Base-by-base conservation (phyloP, 108 stramenopile genomes). In the Cyclotella atomus region DNA sequence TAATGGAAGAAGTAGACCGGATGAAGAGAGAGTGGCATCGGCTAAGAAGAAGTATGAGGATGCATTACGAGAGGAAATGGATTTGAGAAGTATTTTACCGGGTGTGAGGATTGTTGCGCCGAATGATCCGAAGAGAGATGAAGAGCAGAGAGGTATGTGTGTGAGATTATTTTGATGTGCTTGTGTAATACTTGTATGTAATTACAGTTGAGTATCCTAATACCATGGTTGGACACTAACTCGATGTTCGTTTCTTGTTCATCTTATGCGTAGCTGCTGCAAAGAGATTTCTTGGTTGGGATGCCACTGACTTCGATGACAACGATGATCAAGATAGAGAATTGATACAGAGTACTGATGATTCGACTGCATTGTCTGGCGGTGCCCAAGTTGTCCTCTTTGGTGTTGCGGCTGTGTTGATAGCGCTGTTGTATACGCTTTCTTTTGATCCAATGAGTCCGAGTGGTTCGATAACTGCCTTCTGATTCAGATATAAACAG, bases 101-200 rank as follows among this genome's bases (percentile, higher is more conserved):
- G 90, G 90, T 24, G 79, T 89, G 2, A 63, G 87, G 23, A 88
- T 88, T 24, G 82, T 84, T n/a, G 87, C 89, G 20, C 89, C 89
- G 21, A 81, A 81, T 59, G 80, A 81, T 66, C 84, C 77, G 20
- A 71, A 65, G 65, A 65, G 77, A 41, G 65, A 78, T 52, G 77
- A 71, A 36, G 70, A 78, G 24, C 83, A 86, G 34, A 38, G 69
- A 32, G n/a, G n/a, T n/a, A n/a, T n/a, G n/a, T n/a, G n/a, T n/a
- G n/a, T n/a, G n/a, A n/a, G n/a, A n/a, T n/a, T n/a, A n/a, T n/a
- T n/a, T n/a, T n/a, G n/a, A n/a, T n/a, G n/a, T n/a, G n/a, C n/a
- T n/a, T n/a, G n/a, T n/a, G n/a, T n/a, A n/a, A n/a, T n/a, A n/a
- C n/a, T n/a, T n/a, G n/a, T n/a, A n/a, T n/a, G n/a, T n/a, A n/a